Conservation (phyloP, 768 basidiomycete species). For the Mrakia frigida region DNA sequence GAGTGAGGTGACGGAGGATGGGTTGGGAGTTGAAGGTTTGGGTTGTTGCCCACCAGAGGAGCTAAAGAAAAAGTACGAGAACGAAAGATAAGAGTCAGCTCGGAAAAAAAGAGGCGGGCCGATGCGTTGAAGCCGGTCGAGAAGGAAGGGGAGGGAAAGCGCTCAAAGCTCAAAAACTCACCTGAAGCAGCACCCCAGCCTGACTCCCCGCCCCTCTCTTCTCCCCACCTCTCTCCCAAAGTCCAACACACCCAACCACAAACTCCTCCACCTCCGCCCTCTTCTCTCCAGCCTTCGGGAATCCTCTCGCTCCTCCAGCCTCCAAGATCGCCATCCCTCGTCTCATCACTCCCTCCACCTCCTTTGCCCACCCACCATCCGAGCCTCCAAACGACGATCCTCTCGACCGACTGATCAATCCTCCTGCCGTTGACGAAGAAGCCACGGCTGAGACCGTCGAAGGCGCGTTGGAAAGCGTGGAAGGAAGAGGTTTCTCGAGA, state of each 20-base stretch:
- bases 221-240: conserved; percentile 72
- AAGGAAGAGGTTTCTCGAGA: conserved; percentile 33
- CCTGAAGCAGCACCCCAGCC: conserved; percentile 76
- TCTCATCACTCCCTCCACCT: conserved; percentile 46
- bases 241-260: conserved; percentile 68
- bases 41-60: conserved; percentile 89
- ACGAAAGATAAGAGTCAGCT: neutral
- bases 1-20: conserved; percentile 76
- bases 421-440: conserved; percentile 29
- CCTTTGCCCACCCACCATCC: conserved; percentile 10
- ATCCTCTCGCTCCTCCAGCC: conserved; percentile 55
- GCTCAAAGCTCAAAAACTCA: conserved; percentile 48
- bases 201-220: conserved; percentile 49
- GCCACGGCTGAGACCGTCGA: conserved; percentile 34
- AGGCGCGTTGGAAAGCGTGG: conserved; percentile 33
- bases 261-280: conserved; percentile 78
- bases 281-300: conserved; percentile 73
- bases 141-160: too few species aligned
- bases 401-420: neutral
- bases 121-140: too few species aligned
- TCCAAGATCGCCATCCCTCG: conserved; percentile 67
- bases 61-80: conserved; percentile 46
- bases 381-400: conserved; percentile 27
- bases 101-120: neutral
- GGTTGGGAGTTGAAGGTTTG: conserved; percentile 89